A percentile compares a stretch with the other conserved stretches of the same genome.
These are phyloP conservation scores for Sporisorium iseilematis-ciliati DNA, from an alignment of 1,284 basidiomycete genomes.

Conservation along the genomic window DNA sequence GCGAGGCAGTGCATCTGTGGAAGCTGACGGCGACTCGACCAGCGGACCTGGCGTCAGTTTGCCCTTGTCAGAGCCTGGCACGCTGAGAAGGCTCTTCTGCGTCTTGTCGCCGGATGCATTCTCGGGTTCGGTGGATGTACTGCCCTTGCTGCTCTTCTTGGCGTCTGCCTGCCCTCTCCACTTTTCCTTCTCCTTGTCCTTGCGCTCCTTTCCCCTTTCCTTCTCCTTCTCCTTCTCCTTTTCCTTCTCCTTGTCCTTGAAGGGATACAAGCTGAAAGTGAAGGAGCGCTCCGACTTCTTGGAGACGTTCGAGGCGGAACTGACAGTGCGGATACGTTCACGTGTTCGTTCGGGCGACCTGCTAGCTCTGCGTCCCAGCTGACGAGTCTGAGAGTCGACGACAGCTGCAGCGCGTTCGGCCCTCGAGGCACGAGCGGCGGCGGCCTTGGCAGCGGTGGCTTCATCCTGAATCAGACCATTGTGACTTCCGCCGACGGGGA, in stretches of 20 bases:
- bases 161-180: conserved; percentile 1
- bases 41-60: conserved; percentile 11
- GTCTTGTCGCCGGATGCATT: conserved; percentile 9
- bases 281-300: conserved; percentile 47
- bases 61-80: conserved; percentile 9
- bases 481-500: conserved; percentile 40
- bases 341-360: conserved; percentile 19
- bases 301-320: conserved; percentile 29
- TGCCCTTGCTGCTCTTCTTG: conserved; percentile 15
- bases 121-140: conserved; percentile 11
- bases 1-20: conserved; percentile 21
- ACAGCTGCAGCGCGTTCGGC: conserved; percentile 7
- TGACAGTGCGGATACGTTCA: conserved; percentile 27
- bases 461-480: conserved; percentile 14
- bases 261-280: conserved; percentile 25
- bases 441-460: conserved; percentile 10
- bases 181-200: conserved; percentile 19
- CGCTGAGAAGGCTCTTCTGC: conserved; percentile 16
- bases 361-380: conserved; percentile 10
- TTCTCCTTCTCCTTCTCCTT: conserved; percentile 15
- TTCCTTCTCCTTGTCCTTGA: conserved; percentile 34
- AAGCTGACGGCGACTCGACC: conserved; percentile 35
- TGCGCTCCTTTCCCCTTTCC: conserved; percentile 7
- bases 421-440: conserved; percentile 6
- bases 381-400: conserved; percentile 5